Base-by-base conservation (phyloP, 441 rosid genomes). In the Arabidopsis lyrata region DNA sequence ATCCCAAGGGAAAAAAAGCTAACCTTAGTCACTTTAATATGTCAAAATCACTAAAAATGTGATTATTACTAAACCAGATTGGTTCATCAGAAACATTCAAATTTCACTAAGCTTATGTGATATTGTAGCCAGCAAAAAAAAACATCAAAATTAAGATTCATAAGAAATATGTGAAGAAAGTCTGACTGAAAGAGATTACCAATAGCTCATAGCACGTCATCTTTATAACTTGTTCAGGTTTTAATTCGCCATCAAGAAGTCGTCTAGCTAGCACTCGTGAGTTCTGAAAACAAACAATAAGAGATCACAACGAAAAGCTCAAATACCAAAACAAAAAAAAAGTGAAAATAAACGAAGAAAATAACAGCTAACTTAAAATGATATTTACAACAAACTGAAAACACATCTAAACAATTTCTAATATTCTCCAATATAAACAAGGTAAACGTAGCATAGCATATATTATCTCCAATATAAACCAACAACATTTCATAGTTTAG, bases 201-300 rank as follows among this genome's bases (percentile, higher is more conserved):
- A 76, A 88, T 77, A 87, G 73, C 68, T 93, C 97, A 71, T 58
- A 80, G 18, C 88, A 84, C 6, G 90, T 80, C 96, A 91, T 91
- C 75, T 66, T 83, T 71, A 88, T 68, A 65, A 88, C 78, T 70
- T 86, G 85, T 16, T 83, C 66, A 35, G 97, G 92, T 55, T 86
- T 87, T 70, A 90, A 70, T 75, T 91, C 92, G 65, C 90, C 88
- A 63, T 76, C 87, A 38, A 88, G 82, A 8, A 91, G 76, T 18
- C 97, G 91, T 2, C 52, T 64, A 31, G 96, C 88, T 56, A 93
- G 85, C 27, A 81, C 12, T 24, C 73, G 27, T 66, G 72, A 87
- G 55, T 75, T 78, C 98, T 93, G 83, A 69, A 68, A 76, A 70
- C 20, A 63, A 41, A 39, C 31, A 53, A 39, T 8, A 15, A 31